Evolutionary conservation across 306 rosid species (phyloP).

Genomic region (Amphicarpaea edgeworthii): DNA sequence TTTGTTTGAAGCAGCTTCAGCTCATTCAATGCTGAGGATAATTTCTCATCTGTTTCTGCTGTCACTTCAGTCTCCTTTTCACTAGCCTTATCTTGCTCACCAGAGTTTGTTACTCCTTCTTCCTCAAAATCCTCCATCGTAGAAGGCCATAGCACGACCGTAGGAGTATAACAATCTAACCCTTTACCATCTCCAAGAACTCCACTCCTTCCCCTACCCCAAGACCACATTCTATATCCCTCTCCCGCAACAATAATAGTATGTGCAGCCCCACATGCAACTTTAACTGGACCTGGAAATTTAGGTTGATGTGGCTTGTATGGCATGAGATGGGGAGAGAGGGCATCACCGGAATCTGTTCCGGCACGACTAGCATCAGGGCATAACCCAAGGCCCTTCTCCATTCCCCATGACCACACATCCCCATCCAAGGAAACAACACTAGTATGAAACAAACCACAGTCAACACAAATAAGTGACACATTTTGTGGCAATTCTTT

Average conservation of each 20-base stretch:
- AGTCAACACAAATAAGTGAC: slow-evolving; percentile 64
- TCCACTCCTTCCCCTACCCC: slow-evolving; percentile 95
- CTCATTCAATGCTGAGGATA: slow-evolving; percentile 65
- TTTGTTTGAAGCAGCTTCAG: slow-evolving; percentile 68
- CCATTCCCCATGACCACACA: slow-evolving; percentile 99
- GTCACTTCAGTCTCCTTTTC: slow-evolving; percentile 50
- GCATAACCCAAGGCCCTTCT: slow-evolving; percentile 93
- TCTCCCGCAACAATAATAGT: slow-evolving; percentile 71
- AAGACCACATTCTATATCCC: slow-evolving; percentile 84
- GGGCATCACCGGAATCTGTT: slow-evolving; percentile 75
- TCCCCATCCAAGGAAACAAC: slow-evolving; percentile 83
- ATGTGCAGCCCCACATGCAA: slow-evolving; percentile 94
- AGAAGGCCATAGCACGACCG: slow-evolving; percentile 73
- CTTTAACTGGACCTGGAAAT: slow-evolving; percentile 70
- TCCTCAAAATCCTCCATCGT: slow-evolving; percentile 57
- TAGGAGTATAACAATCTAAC: slow-evolving; percentile 65
- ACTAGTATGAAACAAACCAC: slow-evolving; percentile 92
- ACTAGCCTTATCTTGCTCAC: slow-evolving; percentile 51
- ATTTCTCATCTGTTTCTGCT: slow-evolving; percentile 56
- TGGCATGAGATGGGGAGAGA: slow-evolving; percentile 63
- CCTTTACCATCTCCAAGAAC: slow-evolving; percentile 84
- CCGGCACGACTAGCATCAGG: slow-evolving; percentile 74
- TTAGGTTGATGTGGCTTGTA: slow-evolving; percentile 51
- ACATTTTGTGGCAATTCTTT: slow-evolving; percentile 66
- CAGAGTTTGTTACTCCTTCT: slow-evolving; percentile 52